Evolutionary conservation across 805 yeast species (phyloP), one percentile per base, ranked within the genome.

Genomic region (Nakazawaea sp.): DNA sequence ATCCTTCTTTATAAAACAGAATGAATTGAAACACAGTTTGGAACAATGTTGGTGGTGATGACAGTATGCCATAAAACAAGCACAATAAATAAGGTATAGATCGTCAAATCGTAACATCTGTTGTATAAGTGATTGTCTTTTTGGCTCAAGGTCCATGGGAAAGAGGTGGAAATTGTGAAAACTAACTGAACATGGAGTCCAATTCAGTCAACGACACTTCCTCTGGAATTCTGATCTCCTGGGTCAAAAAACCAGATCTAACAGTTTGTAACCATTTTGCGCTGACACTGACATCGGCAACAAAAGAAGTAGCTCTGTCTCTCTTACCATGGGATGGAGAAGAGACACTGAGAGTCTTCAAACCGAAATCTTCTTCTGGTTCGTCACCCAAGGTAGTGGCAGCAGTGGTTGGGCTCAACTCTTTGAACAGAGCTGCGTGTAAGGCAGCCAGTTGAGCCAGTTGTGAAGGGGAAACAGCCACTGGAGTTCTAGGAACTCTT

Each of bases 161-260:
- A n/a, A n/a, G n/a, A n/a, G n/a, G n/a, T n/a, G n/a, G n/a, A n/a
- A n/a, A n/a, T n/a, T n/a, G n/a, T n/a, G n/a, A n/a, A n/a, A n/a
- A n/a, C n/a, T n/a, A 26, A 23, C 56, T 49, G 46, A 75, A 74
- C 50, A 75, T 53, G 30, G 64, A 61, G 45, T 76, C 82, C 35
- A 76, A 53, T 45, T 84, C 94, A 32, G 84, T 81, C 50, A 82
- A 64, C 18, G 87, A 76, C 19, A 79, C 68, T 46, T 81, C 82
- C 59, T 84, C 95, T 6, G 95, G 95, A 26, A 82, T 67, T 24
- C 76, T 81, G 47, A 84, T 82, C 43, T 83, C 90, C 52, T 81
- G 84, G 35, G 81, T 70, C 53, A 83, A 64, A 55, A 84, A 84
- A 8, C 94, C 94, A 17, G 81, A 74, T 50, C 86, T 68, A 31